Conservation (phyloP, 345 rosid species). For the Aurinia saxatilis region DNA sequence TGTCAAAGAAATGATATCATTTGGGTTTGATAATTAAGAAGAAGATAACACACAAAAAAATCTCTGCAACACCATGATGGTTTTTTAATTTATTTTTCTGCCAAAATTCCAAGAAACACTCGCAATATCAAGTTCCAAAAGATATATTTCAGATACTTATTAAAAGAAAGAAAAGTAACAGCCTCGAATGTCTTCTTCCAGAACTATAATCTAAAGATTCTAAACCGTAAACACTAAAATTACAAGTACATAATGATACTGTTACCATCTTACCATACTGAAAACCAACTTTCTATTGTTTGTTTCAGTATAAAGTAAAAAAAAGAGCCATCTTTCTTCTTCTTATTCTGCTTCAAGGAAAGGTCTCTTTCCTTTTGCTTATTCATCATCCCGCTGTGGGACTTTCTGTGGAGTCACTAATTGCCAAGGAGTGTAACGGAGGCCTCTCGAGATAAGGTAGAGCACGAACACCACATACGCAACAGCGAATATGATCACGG, state of each 20-base stretch:
- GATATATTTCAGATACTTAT: background rate
- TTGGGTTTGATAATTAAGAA: no score
- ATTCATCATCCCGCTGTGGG: slow-evolving; percentile 19
- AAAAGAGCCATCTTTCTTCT: background rate
- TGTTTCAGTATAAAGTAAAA: slow-evolving; percentile 7
- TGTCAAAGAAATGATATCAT: no score
- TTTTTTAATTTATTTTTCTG: background rate
- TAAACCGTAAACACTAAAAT: slow-evolving; percentile 5
- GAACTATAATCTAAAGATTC: no score
- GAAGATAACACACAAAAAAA: no score
- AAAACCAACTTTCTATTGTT: slow-evolving; percentile 1
- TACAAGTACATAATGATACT: background rate
- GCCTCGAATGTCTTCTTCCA: background rate
- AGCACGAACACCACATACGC: slow-evolving; percentile 62
- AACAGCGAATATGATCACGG: slow-evolving; percentile 33
- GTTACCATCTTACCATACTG: background rate
- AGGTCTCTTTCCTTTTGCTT: slow-evolving; percentile 1
- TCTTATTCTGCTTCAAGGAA: background rate
- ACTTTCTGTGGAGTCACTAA: slow-evolving; percentile 15
- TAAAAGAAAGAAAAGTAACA: background rate
- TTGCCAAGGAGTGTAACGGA: slow-evolving; percentile 36
- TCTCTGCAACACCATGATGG: no score
- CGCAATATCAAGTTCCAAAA: background rate
- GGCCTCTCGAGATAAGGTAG: slow-evolving; percentile 53
- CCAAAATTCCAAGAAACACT: background rate